A percentile compares a stretch with the other conserved stretches of the same genome.
These are phyloP conservation scores for Phaeodactylum tricornutum DNA, from an alignment of 108 stramenopile species.

Conservation along the genomic window DNA sequence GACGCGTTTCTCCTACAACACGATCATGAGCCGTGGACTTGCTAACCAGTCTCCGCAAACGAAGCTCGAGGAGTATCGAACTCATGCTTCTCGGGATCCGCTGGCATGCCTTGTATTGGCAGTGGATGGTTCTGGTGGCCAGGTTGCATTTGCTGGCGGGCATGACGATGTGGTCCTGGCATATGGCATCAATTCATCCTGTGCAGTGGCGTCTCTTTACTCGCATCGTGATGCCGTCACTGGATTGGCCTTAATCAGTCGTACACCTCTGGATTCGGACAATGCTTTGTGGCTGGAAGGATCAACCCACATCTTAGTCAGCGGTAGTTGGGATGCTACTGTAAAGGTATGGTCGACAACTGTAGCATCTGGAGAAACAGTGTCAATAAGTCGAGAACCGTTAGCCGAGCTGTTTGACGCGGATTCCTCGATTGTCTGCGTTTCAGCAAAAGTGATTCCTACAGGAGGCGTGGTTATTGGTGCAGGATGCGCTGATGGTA, in stretches of 20 bases:
- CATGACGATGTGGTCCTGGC: slow-evolving; percentile 66
- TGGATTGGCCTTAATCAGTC: slow-evolving; percentile 36
- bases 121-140: slow-evolving; percentile 37
- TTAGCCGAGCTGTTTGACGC: slow-evolving; percentile 65
- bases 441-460: slow-evolving; percentile 24
- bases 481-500: slow-evolving; percentile 52
- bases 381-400: slow-evolving; percentile 48
- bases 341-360: slow-evolving; percentile 61
- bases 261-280: slow-evolving; percentile 13
- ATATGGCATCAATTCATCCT: slow-evolving; percentile 60
- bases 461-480: slow-evolving; percentile 28
- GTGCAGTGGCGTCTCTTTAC: slow-evolving; percentile 62
- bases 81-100: slow-evolving; percentile 45
- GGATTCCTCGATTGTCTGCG: slow-evolving; percentile 43
- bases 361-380: slow-evolving; percentile 46
- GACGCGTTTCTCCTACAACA: slow-evolving; percentile 30
- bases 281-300: slow-evolving; percentile 36
- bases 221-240: slow-evolving; percentile 65
- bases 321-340: slow-evolving; percentile 64
- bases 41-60: slow-evolving; percentile 10
- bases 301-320: slow-evolving; percentile 55
- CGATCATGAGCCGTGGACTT: slow-evolving; percentile 27
- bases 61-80: slow-evolving; percentile 33
- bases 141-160: slow-evolving; percentile 59
- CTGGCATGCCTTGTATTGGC: slow-evolving; percentile 45